These are phyloP conservation scores for Typha latifolia DNA, from an alignment of 176 grass and related monocot species.

Conservation along the genomic window DNA sequence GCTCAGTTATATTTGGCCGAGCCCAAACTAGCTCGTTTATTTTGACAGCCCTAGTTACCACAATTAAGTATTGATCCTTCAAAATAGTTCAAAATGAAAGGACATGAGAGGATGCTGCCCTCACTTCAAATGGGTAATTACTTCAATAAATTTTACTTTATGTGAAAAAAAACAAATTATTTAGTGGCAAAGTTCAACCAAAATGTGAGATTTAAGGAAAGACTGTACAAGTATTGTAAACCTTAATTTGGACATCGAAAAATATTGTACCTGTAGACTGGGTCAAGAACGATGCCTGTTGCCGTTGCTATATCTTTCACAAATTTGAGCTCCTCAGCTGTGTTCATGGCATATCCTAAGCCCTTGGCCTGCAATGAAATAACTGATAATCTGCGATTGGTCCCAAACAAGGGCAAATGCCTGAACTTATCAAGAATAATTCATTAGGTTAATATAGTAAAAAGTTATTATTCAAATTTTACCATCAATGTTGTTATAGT, in stretches of 20 bases:
- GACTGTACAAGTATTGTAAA: slow-evolving; percentile 1
- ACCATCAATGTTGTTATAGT: too few relatives aligned
- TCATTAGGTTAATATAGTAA: background rate
- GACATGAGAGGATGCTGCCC: too few relatives aligned
- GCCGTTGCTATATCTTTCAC: slow-evolving; percentile 75
- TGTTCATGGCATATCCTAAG: slow-evolving; percentile 97
- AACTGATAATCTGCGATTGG: slow-evolving; percentile 4
- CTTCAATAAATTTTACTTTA: too few relatives aligned
- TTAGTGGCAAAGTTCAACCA: too few relatives aligned
- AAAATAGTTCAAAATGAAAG: too few relatives aligned
- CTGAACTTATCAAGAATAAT: background rate
- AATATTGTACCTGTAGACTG: slow-evolving; percentile 75
- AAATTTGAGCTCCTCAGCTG: slow-evolving; percentile 79
- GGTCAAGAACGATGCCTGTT: slow-evolving; percentile 88
- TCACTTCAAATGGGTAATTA: too few relatives aligned
- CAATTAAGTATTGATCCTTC: too few relatives aligned
- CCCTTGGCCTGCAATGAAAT: slow-evolving; percentile 63
- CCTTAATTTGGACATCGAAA: background rate
- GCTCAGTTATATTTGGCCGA: too few relatives aligned
- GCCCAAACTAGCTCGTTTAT: too few relatives aligned
- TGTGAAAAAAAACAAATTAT: too few relatives aligned
- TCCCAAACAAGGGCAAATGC: background rate
- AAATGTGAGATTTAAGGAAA: too few relatives aligned
- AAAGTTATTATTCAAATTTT: background rate
- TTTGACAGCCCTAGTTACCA: too few relatives aligned